Evolutionary conservation across 345 rosid species (phyloP).

Genomic region (Gossypium anomalum): DNA sequence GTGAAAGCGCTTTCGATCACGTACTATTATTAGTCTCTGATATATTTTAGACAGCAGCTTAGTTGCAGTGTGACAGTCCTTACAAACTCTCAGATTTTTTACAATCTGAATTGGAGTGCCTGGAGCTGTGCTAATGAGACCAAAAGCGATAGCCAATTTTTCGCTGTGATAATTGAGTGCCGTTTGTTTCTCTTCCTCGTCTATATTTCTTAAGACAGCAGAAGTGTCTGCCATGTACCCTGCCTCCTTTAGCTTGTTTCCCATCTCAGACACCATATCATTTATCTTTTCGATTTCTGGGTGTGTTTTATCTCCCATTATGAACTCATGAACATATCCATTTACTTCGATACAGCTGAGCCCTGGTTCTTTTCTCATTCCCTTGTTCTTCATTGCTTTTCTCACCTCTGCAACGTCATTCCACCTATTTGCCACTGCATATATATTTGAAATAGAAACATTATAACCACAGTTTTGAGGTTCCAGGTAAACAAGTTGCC

Average conservation of each 20-base stretch:
- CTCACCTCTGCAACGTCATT: slow-evolving; percentile 36
- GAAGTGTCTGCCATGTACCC: slow-evolving; percentile 30
- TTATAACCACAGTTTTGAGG: slow-evolving; percentile 31
- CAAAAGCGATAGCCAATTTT: slow-evolving; percentile 32
- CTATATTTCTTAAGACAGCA: slow-evolving; percentile 19
- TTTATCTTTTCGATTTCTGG: slow-evolving; percentile 20
- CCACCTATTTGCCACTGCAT: slow-evolving; percentile 41
- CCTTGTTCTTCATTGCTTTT: slow-evolving; percentile 24
- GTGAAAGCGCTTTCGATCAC: slow-evolving; percentile 35
- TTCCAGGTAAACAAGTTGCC: slow-evolving; percentile 27
- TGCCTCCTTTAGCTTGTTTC: slow-evolving; percentile 21
- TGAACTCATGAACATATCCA: slow-evolving; percentile 28
- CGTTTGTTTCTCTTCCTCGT: slow-evolving; percentile 28
- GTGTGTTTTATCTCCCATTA: slow-evolving; percentile 28
- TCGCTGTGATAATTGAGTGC: slow-evolving; percentile 26
- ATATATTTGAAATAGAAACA: slow-evolving; percentile 37
- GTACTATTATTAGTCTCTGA: slow-evolving; percentile 22
- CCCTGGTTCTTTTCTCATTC: slow-evolving; percentile 39
- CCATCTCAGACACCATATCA: slow-evolving; percentile 24
- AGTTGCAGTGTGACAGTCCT: slow-evolving; percentile 27
- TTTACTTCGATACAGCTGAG: slow-evolving; percentile 35
- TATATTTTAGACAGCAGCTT: slow-evolving; percentile 31
- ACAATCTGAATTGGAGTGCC: slow-evolving; percentile 20
- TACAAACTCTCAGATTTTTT: slow-evolving; percentile 32
- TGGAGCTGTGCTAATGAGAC: slow-evolving; percentile 29